These are phyloP conservation scores for Kwoniella bestiolae DNA, from an alignment of 768 basidiomycete species.

Conservation along the genomic window DNA sequence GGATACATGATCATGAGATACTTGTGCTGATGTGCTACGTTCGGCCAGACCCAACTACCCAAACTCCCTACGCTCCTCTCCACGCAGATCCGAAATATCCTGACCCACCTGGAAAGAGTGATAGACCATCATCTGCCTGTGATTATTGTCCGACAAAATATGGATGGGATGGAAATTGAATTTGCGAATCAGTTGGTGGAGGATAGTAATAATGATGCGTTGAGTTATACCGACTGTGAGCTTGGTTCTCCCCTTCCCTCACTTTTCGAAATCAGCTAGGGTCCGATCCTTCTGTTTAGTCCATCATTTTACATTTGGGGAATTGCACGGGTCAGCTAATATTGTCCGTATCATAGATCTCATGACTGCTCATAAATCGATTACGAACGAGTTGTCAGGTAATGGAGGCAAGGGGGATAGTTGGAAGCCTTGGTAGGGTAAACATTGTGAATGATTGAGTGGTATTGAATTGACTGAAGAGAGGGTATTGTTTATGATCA, in stretches of 20 bases:
- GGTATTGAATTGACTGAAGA: no score
- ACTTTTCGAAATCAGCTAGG: neutral
- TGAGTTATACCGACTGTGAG: conserved; percentile 87
- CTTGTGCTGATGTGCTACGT: conserved; percentile 10
- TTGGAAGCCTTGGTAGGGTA: conserved; percentile 56
- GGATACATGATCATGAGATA: no score
- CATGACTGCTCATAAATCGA: conserved; percentile 55
- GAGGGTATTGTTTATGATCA: no score
- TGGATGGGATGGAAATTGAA: conserved; percentile 91
- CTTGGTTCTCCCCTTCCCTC: neutral
- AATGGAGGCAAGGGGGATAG: conserved; percentile 42
- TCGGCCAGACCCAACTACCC: conserved; percentile 78
- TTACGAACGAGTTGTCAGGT: conserved; percentile 55
- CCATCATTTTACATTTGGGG: no score
- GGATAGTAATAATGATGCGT: conserved; percentile 93
- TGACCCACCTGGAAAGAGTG: conserved; percentile 68
- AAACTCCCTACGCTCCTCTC: conserved; percentile 75
- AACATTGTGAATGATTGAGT: neutral
- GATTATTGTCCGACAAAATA: conserved; percentile 82
- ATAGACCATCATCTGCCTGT: conserved; percentile 59
- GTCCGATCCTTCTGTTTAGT: no score
- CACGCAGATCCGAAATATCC: conserved; percentile 79
- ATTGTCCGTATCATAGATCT: conserved; percentile 43
- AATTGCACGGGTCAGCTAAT: no score
- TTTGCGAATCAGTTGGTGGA: conserved; percentile 97